These are phyloP conservation scores for Bretschneidera sinensis DNA, from an alignment of 345 rosid species.

Conservation along the genomic window DNA sequence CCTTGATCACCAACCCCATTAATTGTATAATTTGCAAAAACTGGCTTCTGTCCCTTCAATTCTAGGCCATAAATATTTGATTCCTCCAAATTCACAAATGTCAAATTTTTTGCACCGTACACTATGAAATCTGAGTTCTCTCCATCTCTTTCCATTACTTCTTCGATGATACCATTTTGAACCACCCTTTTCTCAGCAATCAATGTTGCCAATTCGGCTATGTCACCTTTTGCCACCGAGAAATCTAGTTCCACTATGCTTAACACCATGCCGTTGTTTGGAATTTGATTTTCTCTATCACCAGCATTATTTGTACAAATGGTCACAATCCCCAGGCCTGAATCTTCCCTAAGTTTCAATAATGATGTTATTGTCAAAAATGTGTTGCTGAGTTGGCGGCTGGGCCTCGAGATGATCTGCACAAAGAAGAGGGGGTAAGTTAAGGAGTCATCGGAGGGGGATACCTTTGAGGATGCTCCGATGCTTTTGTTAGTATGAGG, in stretches of 20 bases:
- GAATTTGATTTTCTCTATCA: conserved; percentile 8
- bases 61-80: conserved; percentile 38
- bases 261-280: conserved; percentile 33
- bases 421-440: too few relatives aligned
- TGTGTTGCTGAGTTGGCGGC: too few relatives aligned
- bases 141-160: conserved; percentile 14
- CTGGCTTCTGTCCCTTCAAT: conserved; percentile 43
- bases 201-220: conserved; percentile 34
- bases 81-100: conserved; percentile 58
- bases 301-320: conserved; percentile 34
- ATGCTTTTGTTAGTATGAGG: too few relatives aligned
- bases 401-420: too few relatives aligned
- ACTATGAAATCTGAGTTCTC: conserved; percentile 34
- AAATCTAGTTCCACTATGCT: conserved; percentile 35
- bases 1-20: conserved; percentile 66
- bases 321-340: conserved; percentile 30
- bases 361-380: too few relatives aligned
- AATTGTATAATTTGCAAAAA: conserved; percentile 39
- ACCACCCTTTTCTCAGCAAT: conserved; percentile 19
- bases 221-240: conserved; percentile 21
- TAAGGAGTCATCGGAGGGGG: too few relatives aligned
- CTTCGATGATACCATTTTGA: conserved; percentile 31
- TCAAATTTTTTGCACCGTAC: conserved; percentile 63
- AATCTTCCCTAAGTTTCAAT: conserved; percentile 30
- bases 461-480: too few relatives aligned